These are phyloP conservation scores for Cyberlindnera samutprakarnensis DNA, from an alignment of 805 yeast genomes.

Conservation along the genomic window DNA sequence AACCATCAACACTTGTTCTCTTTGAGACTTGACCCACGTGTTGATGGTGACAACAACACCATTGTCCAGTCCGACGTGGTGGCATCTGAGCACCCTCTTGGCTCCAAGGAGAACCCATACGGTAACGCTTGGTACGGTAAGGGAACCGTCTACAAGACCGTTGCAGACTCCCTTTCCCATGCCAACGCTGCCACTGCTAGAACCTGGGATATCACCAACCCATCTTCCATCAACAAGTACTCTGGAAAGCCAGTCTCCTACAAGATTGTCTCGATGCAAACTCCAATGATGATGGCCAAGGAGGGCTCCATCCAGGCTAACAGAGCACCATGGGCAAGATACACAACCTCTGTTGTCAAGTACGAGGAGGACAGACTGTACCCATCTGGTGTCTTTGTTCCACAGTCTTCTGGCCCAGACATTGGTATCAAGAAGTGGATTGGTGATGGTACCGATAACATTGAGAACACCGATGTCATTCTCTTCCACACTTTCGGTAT, in stretches of 20 bases:
- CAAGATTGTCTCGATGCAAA: conserved; percentile 68
- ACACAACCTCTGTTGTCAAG: conserved; percentile 62
- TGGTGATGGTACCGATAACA: conserved; percentile 49
- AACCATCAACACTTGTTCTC: conserved; percentile 83
- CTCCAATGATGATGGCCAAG: conserved; percentile 67
- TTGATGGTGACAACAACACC: conserved; percentile 75
- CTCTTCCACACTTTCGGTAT: conserved; percentile 80
- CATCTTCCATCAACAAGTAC: conserved; percentile 54
- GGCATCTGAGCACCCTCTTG: conserved; percentile 51
- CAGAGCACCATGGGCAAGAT: conserved; percentile 77
- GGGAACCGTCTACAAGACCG: conserved; percentile 60
- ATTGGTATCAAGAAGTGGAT: conserved; percentile 65
- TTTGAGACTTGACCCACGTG: conserved; percentile 70
- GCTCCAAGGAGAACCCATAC: conserved; percentile 63
- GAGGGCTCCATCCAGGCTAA: conserved; percentile 68
- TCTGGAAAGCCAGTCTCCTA: conserved; percentile 72
- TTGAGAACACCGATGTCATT: conserved; percentile 65
- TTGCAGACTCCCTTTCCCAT: conserved; percentile 56
- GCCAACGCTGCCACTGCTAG: conserved; percentile 56
- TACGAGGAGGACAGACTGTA: conserved; percentile 66
- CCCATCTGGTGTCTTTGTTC: conserved; percentile 76
- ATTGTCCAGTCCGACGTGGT: conserved; percentile 61
- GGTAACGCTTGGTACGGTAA: conserved; percentile 72
- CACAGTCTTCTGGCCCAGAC: conserved; percentile 63
- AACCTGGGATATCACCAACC: conserved; percentile 75